Conservation (phyloP, 495 filamentous ascomycete genomes). For the Neurospora intermedia region DNA sequence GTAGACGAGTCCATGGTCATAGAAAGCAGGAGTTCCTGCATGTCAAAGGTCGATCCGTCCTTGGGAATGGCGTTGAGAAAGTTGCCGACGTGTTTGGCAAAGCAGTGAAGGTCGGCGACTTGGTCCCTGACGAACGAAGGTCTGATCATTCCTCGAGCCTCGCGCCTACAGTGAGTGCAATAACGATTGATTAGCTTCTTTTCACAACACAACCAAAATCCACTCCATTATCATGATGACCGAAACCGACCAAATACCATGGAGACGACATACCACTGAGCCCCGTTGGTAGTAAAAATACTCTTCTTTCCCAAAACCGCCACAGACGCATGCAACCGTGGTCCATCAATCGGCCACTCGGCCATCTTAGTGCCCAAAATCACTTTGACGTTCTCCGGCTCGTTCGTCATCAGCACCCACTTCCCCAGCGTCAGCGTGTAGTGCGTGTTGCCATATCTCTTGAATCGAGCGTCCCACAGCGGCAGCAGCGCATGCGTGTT, state of each 20-base stretch:
- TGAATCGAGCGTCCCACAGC: conserved; percentile 12
- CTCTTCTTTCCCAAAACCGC: conserved; percentile 28
- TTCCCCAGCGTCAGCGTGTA: conserved; percentile 16
- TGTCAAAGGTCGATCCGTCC: conserved; percentile 41
- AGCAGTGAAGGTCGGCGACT: conserved; percentile 40
- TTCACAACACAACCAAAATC: not conserved
- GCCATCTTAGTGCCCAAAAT: conserved; percentile 59
- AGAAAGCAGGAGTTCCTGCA: conserved; percentile 48
- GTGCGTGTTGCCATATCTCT: conserved; percentile 22
- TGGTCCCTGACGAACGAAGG: conserved; percentile 40
- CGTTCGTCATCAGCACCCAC: conserved; percentile 43
- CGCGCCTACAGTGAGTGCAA: conserved; percentile 21
- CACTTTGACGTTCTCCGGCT: conserved; percentile 66
- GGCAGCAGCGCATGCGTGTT: conserved; percentile 20
- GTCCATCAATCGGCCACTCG: conserved; percentile 34
- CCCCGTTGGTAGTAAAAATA: conserved; percentile 65
- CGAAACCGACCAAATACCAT: not conserved
- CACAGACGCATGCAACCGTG: conserved; percentile 20
- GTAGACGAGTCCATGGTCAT: conserved; percentile 58
- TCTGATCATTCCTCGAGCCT: conserved; percentile 33
- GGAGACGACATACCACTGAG: conserved; percentile 31
- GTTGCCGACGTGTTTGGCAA: conserved; percentile 47
- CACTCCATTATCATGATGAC: not conserved
- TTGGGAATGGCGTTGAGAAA: conserved; percentile 36
- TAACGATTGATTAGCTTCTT: not conserved